Base-by-base conservation (phyloP, 2,329 filamentous ascomycete genomes). In the Epichloe glyceriae region DNA sequence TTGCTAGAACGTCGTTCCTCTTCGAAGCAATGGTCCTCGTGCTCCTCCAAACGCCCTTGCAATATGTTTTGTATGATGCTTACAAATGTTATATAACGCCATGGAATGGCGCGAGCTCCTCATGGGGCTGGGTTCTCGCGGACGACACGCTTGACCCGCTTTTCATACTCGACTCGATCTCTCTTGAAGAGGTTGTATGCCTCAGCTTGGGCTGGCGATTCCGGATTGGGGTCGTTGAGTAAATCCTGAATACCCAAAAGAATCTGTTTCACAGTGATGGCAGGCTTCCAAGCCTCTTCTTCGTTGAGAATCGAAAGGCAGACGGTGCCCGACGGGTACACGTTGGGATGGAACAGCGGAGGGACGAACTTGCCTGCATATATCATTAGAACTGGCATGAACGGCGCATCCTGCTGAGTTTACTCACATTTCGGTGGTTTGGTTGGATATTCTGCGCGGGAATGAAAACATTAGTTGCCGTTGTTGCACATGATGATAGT, bases 211-310 rank as follows among this genome's bases (percentile, higher is more conserved):
- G 93, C 93, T 0, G 93, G 93, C 1, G 89, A 95, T 47, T 98
- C 93, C 3, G 91, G 93, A 64, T 98, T 98, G 15, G 94, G 93
- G 61, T 96, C 91, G 66, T 98, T 85, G 40, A 98, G 82, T 2
- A 98, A 79, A 61, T 95, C 91, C 68, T 98, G 93, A 52, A 98
- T 95, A 46, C 93, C 93, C 1, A 97, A 78, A 5, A 97, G 79
- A 56, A 98, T 97, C 70, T 97, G 89, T 71, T 96, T 97, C 67
- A 98, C 88, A 0, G 93, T 98, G 62, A 98, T 98, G 6, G 93
- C 91, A 1, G 93, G 94, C 68, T 95, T 94, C 93, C 94, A 98
- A 6, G 87, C 90, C 67, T 98, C 93, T 61, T 98, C 93, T 67
- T 98, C 94, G 70, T 97, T 98, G 57, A 98, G 72, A 58, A 98